Evolutionary conservation across 768 basidiomycete species (phyloP).

Genomic region (Boletus speciosus): DNA sequence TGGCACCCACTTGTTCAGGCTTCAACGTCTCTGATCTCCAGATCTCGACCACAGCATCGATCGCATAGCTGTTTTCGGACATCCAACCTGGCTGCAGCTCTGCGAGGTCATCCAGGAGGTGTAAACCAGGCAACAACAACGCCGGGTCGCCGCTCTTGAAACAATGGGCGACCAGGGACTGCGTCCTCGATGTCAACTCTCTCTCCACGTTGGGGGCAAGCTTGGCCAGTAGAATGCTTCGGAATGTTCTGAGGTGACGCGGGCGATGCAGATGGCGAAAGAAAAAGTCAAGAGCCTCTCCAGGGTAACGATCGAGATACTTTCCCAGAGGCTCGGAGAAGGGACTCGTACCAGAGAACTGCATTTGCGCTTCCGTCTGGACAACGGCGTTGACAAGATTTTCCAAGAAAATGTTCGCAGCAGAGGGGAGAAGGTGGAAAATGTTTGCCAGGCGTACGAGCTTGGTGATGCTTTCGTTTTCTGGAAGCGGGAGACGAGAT

Average conservation of each 20-base stretch:
- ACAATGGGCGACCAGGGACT: slow-evolving; percentile 48
- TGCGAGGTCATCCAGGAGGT: slow-evolving; percentile 74
- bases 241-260: slow-evolving; percentile 75
- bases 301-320: slow-evolving; percentile 88
- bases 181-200: slow-evolving; percentile 61
- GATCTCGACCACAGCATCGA: slow-evolving; percentile 67
- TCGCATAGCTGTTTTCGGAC: slow-evolving; percentile 56
- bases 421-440: slow-evolving; percentile 91
- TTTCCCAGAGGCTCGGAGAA: slow-evolving; percentile 91
- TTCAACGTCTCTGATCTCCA: slow-evolving; percentile 59
- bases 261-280: slow-evolving; percentile 73
- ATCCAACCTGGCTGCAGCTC: slow-evolving; percentile 69
- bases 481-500: slow-evolving; percentile 72
- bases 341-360: slow-evolving; percentile 84
- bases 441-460: slow-evolving; percentile 95
- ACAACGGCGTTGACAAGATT: slow-evolving; percentile 85
- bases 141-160: slow-evolving; percentile 47
- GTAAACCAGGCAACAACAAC: slow-evolving; percentile 65
- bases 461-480: slow-evolving; percentile 89
- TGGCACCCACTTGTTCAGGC: slow-evolving; percentile 40
- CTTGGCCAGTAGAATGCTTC: slow-evolving; percentile 76
- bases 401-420: slow-evolving; percentile 89
- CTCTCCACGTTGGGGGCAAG: slow-evolving; percentile 73
- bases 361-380: slow-evolving; percentile 87
- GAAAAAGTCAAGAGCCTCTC: slow-evolving; percentile 83